Evolutionary conservation across 169 alveolate species (phyloP).

Genomic region (Plasmodium vivax): DNA sequence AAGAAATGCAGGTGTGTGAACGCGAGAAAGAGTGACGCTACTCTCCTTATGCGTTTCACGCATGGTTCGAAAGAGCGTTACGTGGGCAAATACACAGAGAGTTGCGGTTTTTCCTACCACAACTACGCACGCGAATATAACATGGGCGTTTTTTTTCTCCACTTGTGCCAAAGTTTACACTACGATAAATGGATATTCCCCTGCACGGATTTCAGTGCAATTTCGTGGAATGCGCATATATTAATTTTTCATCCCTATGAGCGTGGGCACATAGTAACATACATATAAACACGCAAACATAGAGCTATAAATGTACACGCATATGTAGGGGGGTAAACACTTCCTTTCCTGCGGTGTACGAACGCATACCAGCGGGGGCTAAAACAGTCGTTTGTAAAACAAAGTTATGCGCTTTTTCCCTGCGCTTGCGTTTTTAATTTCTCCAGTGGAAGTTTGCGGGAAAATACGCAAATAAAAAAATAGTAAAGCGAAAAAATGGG

Average conservation of each 20-base stretch:
- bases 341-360: neutral
- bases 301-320: neutral
- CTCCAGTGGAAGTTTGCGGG: neutral
- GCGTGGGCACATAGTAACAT: neutral
- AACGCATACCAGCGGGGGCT: neutral
- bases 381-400: neutral
- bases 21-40: neutral
- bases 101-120: neutral
- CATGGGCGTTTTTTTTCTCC: neutral
- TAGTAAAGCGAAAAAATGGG: neutral
- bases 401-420: neutral
- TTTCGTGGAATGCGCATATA: neutral
- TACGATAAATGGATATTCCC: neutral
- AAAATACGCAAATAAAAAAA: conserved; percentile 1
- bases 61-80: neutral
- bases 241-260: neutral
- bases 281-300: neutral
- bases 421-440: neutral
- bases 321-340: neutral
- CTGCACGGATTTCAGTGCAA: neutral
- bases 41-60: neutral
- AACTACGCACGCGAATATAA: neutral
- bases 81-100: neutral
- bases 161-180: neutral
- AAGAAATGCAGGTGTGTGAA: neutral